Percentiles rank a stretch among this genome's conserved stretches.
Conservation (phyloP, 805 yeast species). For the Candida lessepsii region DNA sequence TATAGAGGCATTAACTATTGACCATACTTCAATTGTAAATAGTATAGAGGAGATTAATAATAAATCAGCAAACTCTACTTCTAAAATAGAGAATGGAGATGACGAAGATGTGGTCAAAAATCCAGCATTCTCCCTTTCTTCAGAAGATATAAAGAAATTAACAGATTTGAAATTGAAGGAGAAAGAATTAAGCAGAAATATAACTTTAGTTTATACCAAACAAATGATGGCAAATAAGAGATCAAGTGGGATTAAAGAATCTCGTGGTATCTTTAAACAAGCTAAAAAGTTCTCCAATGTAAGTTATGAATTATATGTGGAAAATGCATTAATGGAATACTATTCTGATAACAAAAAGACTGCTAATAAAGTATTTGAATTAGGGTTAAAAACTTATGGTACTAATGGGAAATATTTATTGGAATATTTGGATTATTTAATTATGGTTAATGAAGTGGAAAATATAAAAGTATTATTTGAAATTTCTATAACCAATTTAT, state of each 20-base stretch:
- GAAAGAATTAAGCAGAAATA: conserved; percentile 29
- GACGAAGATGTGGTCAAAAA: conserved; percentile 21
- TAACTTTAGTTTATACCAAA: conserved; percentile 67
- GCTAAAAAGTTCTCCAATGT: conserved; percentile 55
- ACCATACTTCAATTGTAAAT: conserved; percentile 28
- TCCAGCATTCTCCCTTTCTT: conserved; percentile 15
- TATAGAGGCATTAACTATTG: conserved; percentile 43
- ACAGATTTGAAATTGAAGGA: conserved; percentile 21
- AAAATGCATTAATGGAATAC: conserved; percentile 79
- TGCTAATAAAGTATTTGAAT: conserved; percentile 73
- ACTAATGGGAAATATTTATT: conserved; percentile 61
- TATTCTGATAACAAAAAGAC: conserved; percentile 63
- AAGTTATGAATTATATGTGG: conserved; percentile 76
- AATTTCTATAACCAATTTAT: conserved; percentile 57
- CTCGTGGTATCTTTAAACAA: conserved; percentile 67
- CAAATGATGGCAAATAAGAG: conserved; percentile 74
- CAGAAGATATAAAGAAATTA: conserved; percentile 23
- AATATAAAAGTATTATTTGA: conserved; percentile 83
- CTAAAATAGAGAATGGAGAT: conserved; percentile 11
- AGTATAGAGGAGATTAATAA: conserved; percentile 23
- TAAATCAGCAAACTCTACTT: conserved; percentile 9
- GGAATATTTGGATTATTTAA: conserved; percentile 70
- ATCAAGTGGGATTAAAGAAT: conserved; percentile 63
- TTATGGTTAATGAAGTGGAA: conserved; percentile 64
- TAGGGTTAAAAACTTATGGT: conserved; percentile 63